These are phyloP conservation scores for Podaxis sp. DNA, from an alignment of 768 basidiomycete species.

Conservation along the genomic window DNA sequence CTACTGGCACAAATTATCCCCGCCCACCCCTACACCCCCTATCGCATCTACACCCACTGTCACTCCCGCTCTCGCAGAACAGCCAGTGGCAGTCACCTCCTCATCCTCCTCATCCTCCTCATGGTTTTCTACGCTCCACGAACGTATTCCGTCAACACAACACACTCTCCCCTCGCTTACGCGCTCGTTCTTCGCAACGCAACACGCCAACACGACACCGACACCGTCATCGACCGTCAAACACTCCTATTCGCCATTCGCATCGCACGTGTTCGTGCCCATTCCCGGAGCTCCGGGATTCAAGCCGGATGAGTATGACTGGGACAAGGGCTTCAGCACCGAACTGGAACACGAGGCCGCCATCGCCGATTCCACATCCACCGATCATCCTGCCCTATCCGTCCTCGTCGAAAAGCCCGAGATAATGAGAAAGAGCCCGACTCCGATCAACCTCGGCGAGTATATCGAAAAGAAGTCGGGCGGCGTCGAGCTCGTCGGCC, in stretches of 20 bases:
- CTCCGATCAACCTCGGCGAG: constrained; percentile 28
- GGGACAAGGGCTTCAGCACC: constrained; percentile 66
- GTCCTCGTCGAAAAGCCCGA: not conserved
- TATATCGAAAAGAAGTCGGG: constrained; percentile 48
- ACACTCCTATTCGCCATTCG: constrained; percentile 33
- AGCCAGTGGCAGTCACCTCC: not conserved
- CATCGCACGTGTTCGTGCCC: constrained; percentile 36
- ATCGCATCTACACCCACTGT: not conserved
- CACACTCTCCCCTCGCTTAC: constrained; percentile 1
- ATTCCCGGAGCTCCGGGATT: constrained; percentile 76
- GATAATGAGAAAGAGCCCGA: constrained; percentile 9
- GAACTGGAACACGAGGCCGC: constrained; percentile 36
- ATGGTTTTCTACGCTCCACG: not conserved
- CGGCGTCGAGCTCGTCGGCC: constrained; percentile 47
- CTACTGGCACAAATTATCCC: constrained; percentile 1
- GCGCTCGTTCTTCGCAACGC: constrained; percentile 2
- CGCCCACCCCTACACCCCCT: constrained; percentile 1
- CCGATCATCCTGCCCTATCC: not conserved
- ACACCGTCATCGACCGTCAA: constrained; percentile 11
- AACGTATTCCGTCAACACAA: not conserved
- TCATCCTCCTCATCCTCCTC: not conserved
- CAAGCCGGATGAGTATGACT: constrained; percentile 52
- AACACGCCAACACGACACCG: constrained; percentile 20
- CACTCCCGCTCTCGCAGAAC: not conserved
- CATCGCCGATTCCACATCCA: not conserved